Percentiles rank a stretch among this genome's conserved stretches.
Conservation (phyloP, 805 yeast genomes). For the Saccharomycopsis selenospora region DNA sequence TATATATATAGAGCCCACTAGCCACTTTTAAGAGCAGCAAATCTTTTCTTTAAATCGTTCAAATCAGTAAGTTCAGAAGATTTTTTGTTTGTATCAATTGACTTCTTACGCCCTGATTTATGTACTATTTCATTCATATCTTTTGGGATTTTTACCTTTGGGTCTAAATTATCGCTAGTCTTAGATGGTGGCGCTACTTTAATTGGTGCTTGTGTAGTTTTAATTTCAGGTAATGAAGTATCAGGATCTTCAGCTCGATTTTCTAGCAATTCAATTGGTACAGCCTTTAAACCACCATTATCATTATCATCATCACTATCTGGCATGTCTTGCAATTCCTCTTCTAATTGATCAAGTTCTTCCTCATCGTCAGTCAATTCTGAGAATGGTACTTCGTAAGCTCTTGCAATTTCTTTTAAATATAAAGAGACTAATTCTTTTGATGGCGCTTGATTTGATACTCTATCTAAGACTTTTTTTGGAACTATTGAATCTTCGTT, state of each 20-base stretch:
- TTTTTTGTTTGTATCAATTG: not conserved
- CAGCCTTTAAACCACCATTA: slow-evolving; percentile 27
- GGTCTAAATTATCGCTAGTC: slow-evolving; percentile 34
- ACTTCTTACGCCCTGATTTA: slow-evolving; percentile 18
- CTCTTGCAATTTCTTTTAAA: slow-evolving; percentile 70
- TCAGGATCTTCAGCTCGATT: slow-evolving; percentile 24
- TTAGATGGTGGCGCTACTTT: slow-evolving; percentile 37
- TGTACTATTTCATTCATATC: slow-evolving; percentile 33
- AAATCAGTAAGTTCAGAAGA: slow-evolving; percentile 35
- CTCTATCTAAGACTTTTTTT: slow-evolving; percentile 54
- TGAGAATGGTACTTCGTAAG: slow-evolving; percentile 70
- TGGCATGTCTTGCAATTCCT: slow-evolving; percentile 23
- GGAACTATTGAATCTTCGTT: slow-evolving; percentile 51
- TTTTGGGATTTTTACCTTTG: slow-evolving; percentile 34
- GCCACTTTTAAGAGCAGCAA: slow-evolving; percentile 58
- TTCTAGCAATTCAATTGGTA: slow-evolving; percentile 3
- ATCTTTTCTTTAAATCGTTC: slow-evolving; percentile 61
- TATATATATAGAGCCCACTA: too few relatives aligned
- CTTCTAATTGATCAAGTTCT: slow-evolving; percentile 26
- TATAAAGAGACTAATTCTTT: slow-evolving; percentile 60
- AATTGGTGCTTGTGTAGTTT: slow-evolving; percentile 32
- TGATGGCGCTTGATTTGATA: slow-evolving; percentile 61
- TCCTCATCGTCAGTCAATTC: slow-evolving; percentile 35
- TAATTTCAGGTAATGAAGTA: slow-evolving; percentile 19
- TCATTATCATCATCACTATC: slow-evolving; percentile 30